Evolutionary conservation across 768 basidiomycete genomes (phyloP), one percentile per base, ranked within the genome.

Genomic region (Crepidotus variabilis): DNA sequence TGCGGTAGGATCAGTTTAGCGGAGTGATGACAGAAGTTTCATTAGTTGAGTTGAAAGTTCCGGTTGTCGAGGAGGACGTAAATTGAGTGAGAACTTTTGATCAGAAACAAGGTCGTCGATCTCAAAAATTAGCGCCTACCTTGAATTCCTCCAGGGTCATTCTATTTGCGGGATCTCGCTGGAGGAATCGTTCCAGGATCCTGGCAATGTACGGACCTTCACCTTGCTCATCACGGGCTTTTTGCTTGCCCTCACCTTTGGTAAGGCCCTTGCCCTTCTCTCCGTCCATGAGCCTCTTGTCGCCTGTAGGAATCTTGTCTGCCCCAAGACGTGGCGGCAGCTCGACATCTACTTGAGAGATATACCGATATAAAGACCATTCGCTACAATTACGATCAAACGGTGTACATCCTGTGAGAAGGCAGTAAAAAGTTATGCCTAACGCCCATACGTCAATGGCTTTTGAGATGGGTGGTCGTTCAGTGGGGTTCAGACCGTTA

Each of bases 391-490:
- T 64, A 1, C 73, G 61, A 20, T 65, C 57, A 71, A 94, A 98
- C 1, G 96, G 96, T 1, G 88, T 83, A 55, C 75, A 76, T 9
- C 94, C 97, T 61, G 96, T 98, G 1, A 98, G 80, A 47, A 98
- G 82, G 67, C 94, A 96, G 72, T 93, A 98, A 4, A 98, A 77
- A 1, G 97, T 99, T 28, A 98, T 90, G 21, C 97, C 97, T 2
- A 99, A 81, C 0, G 97, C 96, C 97, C 97, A 99, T 33, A 99
- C 84, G 66, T 99, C 97, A 67, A 98, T 96, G 2, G 93, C 87
- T 69, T 94, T 93, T 39, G 93, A 93, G 51, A 97, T 88, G 2
- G 49, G 43, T 0, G 55, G 55, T 14, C 55, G 49, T 39, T 45
- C 50, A 22, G 4, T 21, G 2, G 47, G 47, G 4, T 13, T 28